Evolutionary conservation across 2,329 filamentous ascomycete species (phyloP).

Genomic region (Hymenoscyphus infarciens): DNA sequence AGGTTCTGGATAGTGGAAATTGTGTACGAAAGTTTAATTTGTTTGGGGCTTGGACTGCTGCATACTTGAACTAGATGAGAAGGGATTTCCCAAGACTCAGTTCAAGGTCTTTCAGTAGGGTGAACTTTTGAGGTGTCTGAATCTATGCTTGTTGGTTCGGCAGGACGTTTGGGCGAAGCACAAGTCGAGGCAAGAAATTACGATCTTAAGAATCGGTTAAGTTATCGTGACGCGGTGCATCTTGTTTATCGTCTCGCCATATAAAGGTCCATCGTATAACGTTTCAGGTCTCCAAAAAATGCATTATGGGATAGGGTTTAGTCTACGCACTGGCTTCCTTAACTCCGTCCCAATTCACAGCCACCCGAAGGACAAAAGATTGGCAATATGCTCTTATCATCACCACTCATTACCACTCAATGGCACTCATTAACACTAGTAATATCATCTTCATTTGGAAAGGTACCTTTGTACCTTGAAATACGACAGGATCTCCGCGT

Average conservation of each 20-base stretch:
- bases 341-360: not conserved
- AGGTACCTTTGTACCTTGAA: not conserved
- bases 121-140: not conserved
- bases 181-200: not conserved
- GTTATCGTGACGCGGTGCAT: not conserved
- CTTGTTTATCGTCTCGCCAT: not conserved
- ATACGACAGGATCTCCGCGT: not conserved
- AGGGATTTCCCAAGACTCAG: not conserved
- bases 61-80: not conserved
- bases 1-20: not conserved
- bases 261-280: not conserved
- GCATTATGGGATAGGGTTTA: not conserved
- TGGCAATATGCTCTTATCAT: too few relatives aligned
- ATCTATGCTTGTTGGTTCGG: not conserved
- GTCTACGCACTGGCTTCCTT: not conserved
- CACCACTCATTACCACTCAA: not conserved
- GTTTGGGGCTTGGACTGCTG: not conserved
- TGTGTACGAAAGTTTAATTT: not conserved
- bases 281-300: not conserved
- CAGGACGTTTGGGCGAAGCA: not conserved
- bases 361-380: not conserved
- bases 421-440: not conserved
- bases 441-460: not conserved
- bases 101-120: not conserved
- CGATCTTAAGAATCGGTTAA: not conserved